These are phyloP conservation scores for Pyrenophora teres DNA, from an alignment of 2,329 filamentous ascomycete species.

Conservation along the genomic window DNA sequence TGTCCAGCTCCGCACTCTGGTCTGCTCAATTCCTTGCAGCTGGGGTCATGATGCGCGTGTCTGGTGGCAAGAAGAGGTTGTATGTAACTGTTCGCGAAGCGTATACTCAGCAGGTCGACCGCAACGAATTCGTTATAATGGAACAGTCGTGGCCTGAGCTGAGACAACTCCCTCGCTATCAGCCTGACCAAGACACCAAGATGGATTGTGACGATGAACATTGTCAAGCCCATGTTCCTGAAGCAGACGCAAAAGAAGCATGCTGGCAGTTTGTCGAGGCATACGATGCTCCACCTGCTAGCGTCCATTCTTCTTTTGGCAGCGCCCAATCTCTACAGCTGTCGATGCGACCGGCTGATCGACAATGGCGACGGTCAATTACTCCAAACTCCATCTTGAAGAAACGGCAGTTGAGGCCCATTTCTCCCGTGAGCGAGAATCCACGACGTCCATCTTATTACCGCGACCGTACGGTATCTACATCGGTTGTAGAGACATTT, in stretches of 20 bases:
- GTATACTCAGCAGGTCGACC: conserved; percentile 67
- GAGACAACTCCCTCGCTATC: conserved; percentile 64
- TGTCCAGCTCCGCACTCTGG: conserved; percentile 75
- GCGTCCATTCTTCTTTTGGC: conserved; percentile 54
- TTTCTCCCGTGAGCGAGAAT: conserved; percentile 45
- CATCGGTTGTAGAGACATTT: conserved; percentile 32
- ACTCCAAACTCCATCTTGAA: conserved; percentile 42
- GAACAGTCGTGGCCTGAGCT: conserved; percentile 66
- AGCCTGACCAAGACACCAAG: conserved; percentile 50
- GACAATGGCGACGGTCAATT: conserved; percentile 43
- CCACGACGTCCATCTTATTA: conserved; percentile 32
- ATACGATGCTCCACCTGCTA: conserved; percentile 62
- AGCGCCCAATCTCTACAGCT: conserved; percentile 41
- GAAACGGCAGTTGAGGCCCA: conserved; percentile 36
- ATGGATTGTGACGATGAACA: conserved; percentile 43
- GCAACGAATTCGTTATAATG: conserved; percentile 14
- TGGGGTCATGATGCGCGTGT: conserved; percentile 73
- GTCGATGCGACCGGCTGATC: conserved; percentile 42
- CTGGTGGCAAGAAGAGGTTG: conserved; percentile 64
- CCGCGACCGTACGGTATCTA: conserved; percentile 35
- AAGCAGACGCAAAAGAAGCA: conserved; percentile 66
- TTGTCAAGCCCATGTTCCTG: conserved; percentile 55
- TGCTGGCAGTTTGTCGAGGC: conserved; percentile 71
- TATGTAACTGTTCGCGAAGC: conserved; percentile 77
- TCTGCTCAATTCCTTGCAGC: conserved; percentile 71